Evolutionary conservation across 768 basidiomycete species (phyloP).

Genomic region (Pulveroboletus sp.): DNA sequence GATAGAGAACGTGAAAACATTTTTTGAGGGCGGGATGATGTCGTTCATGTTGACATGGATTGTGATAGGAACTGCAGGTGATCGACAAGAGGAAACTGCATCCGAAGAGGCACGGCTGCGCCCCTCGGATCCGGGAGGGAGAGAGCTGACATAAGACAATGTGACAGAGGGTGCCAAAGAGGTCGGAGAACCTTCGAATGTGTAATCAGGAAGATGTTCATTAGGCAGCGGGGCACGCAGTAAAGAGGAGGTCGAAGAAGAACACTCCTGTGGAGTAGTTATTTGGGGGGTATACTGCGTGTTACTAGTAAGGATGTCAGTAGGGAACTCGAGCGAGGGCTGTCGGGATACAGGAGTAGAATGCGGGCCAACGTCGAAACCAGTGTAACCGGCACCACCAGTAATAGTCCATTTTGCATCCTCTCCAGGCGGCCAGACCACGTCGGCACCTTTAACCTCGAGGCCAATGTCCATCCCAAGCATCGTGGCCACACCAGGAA

Average conservation of each 20-base stretch:
- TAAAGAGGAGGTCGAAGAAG: constrained; percentile 57
- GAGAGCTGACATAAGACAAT: constrained; percentile 39
- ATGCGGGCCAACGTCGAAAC: constrained; percentile 56
- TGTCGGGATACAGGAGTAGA: constrained; percentile 41
- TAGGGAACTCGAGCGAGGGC: constrained; percentile 47
- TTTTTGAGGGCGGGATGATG: constrained; percentile 61
- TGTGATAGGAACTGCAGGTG: constrained; percentile 64
- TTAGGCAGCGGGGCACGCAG: constrained; percentile 73
- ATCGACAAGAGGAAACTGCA: constrained; percentile 22
- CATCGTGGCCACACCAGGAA: constrained; percentile 78
- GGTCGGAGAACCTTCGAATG: constrained; percentile 64
- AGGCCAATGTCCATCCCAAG: constrained; percentile 76
- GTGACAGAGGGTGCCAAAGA: constrained; percentile 46
- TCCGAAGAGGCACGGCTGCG: constrained; percentile 40
- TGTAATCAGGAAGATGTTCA: constrained; percentile 65
- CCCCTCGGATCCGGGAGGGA: constrained; percentile 31
- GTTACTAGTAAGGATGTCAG: constrained; percentile 14
- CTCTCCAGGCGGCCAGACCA: constrained; percentile 58
- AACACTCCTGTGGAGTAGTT: constrained; percentile 38
- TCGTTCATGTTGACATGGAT: constrained; percentile 82
- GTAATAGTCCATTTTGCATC: constrained; percentile 57
- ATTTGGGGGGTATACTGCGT: constrained; percentile 21
- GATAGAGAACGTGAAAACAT: constrained; percentile 62
- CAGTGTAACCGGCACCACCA: constrained; percentile 69
- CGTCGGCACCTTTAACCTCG: constrained; percentile 64